Conservation (phyloP, 768 basidiomycete genomes). For the Boletus sensibilis region DNA sequence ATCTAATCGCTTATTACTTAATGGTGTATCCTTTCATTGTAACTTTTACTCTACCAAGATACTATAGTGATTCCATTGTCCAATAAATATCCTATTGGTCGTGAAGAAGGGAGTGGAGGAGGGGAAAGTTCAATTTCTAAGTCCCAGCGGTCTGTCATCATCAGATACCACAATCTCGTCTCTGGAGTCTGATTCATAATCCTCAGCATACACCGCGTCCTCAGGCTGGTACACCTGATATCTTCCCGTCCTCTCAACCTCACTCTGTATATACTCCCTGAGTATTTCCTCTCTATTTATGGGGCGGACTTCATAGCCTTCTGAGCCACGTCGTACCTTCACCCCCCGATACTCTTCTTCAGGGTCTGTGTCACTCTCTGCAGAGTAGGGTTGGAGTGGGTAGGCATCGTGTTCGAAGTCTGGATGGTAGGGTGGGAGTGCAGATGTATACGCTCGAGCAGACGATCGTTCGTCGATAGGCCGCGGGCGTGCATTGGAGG, state of each 20-base stretch:
- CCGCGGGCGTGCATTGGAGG: conserved; percentile 51
- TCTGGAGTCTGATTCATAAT: conserved; percentile 25
- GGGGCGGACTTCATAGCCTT: conserved; percentile 74
- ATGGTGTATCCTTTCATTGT: conserved; percentile 29
- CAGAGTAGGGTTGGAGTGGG: conserved; percentile 19
- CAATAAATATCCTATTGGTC: conserved; percentile 5
- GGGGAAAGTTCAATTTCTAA: conserved; percentile 11
- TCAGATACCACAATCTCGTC: conserved; percentile 11
- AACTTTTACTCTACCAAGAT: conserved; percentile 26
- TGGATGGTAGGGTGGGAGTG: conserved; percentile 75
- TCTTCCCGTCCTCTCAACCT: conserved; percentile 55
- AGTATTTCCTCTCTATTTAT: conserved; percentile 66
- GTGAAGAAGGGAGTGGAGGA: background rate
- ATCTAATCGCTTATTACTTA: conserved; percentile 34
- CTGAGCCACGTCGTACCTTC: conserved; percentile 67
- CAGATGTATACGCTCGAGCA: conserved; percentile 39
- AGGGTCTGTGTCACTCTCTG: conserved; percentile 25
- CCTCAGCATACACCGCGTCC: conserved; percentile 46
- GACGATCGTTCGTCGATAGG: conserved; percentile 22
- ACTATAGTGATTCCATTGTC: conserved; percentile 16
- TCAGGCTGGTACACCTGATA: conserved; percentile 72
- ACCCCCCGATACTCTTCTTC: conserved; percentile 37
- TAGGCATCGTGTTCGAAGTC: conserved; percentile 48
- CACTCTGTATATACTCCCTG: conserved; percentile 49
- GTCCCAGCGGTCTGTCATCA: conserved; percentile 23